phyloP scores from a whole-genome alignment of 176 grass and related monocot species.

The Bolboschoenus planiculmis region DNA sequence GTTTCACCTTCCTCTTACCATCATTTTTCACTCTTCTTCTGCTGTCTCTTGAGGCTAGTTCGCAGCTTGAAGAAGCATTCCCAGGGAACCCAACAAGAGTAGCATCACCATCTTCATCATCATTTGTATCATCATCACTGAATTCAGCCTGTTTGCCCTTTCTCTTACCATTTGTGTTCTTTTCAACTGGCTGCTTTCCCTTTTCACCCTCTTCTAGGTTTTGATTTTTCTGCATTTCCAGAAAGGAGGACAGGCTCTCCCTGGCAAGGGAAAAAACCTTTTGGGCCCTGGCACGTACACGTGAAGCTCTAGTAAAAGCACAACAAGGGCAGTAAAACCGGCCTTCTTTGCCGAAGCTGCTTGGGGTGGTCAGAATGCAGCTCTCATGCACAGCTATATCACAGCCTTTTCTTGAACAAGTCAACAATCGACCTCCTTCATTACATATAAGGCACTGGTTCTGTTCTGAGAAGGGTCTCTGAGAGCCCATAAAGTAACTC shows the following conservation, averaged over 20 bases:
- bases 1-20: neutral
- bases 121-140: neutral
- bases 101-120: neutral
- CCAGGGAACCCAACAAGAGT: neutral
- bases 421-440: conserved; percentile 16
- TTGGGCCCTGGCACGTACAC: conserved; percentile 5
- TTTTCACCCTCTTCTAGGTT: neutral
- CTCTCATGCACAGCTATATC: conserved; percentile 17
- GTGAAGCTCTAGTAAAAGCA: conserved; percentile 12
- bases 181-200: neutral
- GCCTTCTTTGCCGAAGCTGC: conserved; percentile 9
- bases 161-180: neutral
- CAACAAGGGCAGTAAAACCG: conserved; percentile 22
- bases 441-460: conserved; percentile 16
- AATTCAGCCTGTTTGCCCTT: neutral
- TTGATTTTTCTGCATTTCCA: conserved; percentile 1
- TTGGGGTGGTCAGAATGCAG: conserved; percentile 3
- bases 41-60: neutral
- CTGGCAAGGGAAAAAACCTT: conserved; percentile 6
- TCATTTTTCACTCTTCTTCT: neutral
- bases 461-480: neutral
- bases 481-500: neutral
- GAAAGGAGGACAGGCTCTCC: neutral
- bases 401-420: conserved; percentile 17
- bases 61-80: conserved; percentile 1